Evolutionary conservation across 805 yeast genomes (phyloP).

Genomic region (Hanseniaspora singularis): DNA sequence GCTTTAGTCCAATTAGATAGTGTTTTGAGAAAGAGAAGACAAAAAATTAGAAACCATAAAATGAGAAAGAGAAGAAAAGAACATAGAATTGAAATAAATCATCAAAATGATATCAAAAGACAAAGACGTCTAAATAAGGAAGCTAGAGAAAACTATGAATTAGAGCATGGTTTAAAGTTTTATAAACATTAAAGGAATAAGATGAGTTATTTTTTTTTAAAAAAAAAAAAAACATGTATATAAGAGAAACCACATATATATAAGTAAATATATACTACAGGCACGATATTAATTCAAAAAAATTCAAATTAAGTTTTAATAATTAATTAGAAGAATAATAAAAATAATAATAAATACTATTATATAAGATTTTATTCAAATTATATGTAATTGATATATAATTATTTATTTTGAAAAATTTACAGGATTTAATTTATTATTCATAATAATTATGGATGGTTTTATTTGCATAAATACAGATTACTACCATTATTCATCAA

Average conservation of each 20-base stretch:
- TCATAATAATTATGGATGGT: background rate
- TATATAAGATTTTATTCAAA: no score
- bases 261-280: background rate
- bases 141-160: conserved; percentile 8
- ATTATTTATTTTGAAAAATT: no score
- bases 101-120: conserved; percentile 38
- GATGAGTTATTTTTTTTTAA: background rate
- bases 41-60: conserved; percentile 96
- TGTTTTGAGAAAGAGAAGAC: conserved; percentile 71
- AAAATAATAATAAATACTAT: no score
- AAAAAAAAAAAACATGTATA: background rate
- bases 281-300: no score
- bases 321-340: no score
- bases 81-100: conserved; percentile 70
- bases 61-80: conserved; percentile 93
- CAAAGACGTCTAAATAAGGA: conserved; percentile 1
- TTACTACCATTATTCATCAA: conserved; percentile 8
- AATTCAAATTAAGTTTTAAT: no score
- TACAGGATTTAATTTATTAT: background rate
- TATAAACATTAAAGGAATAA: conserved; percentile 1
- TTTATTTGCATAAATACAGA: background rate
- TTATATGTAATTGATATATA: no score
- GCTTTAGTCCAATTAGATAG: conserved; percentile 37
- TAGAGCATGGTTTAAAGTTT: conserved; percentile 11
- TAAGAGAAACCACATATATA: no score